A percentile compares a stretch with the other conserved stretches of the same genome.
Conservation (phyloP, 345 rosid species). For the Lepidium aucheri region DNA sequence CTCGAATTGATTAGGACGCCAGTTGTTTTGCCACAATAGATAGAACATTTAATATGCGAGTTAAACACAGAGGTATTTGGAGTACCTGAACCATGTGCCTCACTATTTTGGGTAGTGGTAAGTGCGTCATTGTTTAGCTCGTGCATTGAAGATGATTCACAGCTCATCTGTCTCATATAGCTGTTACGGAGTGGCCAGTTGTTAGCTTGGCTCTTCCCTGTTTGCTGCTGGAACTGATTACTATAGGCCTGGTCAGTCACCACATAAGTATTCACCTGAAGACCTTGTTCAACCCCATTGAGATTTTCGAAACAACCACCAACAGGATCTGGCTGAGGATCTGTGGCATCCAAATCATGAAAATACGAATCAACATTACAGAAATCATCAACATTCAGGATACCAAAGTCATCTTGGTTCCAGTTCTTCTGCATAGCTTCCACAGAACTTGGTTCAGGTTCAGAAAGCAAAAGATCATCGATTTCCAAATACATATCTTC, state of each 20-base stretch:
- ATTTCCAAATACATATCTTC: constrained; percentile 66
- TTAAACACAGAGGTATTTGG: background rate
- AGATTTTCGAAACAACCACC: background rate
- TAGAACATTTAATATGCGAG: background rate
- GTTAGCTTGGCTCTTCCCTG: constrained; percentile 17
- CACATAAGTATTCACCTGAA: constrained; percentile 5
- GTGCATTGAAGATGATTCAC: constrained; percentile 33
- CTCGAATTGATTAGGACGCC: background rate
- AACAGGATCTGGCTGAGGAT: background rate
- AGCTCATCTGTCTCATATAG: constrained; percentile 18
- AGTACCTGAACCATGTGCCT: constrained; percentile 6
- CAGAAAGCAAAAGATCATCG: constrained; percentile 46
- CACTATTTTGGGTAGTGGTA: background rate
- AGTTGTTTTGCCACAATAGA: background rate
- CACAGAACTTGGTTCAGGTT: constrained; percentile 26
- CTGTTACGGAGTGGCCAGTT: constrained; percentile 28
- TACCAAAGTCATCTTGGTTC: constrained; percentile 33
- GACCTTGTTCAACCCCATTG: constrained; percentile 17
- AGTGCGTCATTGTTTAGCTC: constrained; percentile 26
- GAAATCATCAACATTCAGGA: constrained; percentile 38
- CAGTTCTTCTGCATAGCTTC: constrained; percentile 12
- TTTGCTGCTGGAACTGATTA: constrained; percentile 28
- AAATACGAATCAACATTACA: constrained; percentile 12
- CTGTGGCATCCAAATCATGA: background rate
- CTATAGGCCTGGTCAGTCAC: background rate